Base-by-base conservation (phyloP, 169 alveolate species). In the Cryptosporidium xiaoi region DNA sequence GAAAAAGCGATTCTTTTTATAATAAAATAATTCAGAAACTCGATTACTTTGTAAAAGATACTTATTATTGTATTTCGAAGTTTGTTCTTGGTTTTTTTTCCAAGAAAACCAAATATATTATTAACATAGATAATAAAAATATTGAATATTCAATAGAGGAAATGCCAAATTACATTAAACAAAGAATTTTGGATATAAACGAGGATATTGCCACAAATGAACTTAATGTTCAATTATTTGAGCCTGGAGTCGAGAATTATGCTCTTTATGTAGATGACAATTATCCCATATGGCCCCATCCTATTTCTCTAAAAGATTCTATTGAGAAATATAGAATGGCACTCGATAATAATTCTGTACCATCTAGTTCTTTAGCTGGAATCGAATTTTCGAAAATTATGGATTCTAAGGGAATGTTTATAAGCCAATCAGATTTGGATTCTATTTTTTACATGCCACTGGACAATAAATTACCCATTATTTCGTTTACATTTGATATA, bases 381-480 rank as follows among this genome's bases (percentile, higher is more conserved):
- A 53, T 53, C 4, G 29, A 53, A 13, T 53, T n/a, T 53, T n/a
- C 20, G 0, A 20, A 53, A n/a, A 53, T n/a, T 53, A 3, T n/a
- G 8, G 12, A 13, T n/a, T 53, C 12, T 0, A 53, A 53, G 1
- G 1, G 29, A 53, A 53, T n/a, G 20, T 6, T 53, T 5, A 53
- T 13, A 5, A 53, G 1, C 20, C 65, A 66, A 27, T 69, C 15
- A 8, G 68, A 33, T 3, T 24, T 56, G 36, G 66, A 69, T 12
- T 51, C 83, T 1, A n/a, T 53, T n/a, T 69, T 69, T 64, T 69
- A 69, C 13, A 69, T 69, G 83, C 83, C 83, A 1, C 20, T 69
- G 27, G 36, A 53, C 10, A 69, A 69, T 34, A 29, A 53, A 50
- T n/a, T 69, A n/a, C 83, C 83, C 18, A 55, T 51, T 29, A 29